Evolutionary conservation across 2,329 filamentous ascomycete genomes (phyloP), one percentile per base, ranked within the genome.

Genomic region (Clonostachys byssicola): DNA sequence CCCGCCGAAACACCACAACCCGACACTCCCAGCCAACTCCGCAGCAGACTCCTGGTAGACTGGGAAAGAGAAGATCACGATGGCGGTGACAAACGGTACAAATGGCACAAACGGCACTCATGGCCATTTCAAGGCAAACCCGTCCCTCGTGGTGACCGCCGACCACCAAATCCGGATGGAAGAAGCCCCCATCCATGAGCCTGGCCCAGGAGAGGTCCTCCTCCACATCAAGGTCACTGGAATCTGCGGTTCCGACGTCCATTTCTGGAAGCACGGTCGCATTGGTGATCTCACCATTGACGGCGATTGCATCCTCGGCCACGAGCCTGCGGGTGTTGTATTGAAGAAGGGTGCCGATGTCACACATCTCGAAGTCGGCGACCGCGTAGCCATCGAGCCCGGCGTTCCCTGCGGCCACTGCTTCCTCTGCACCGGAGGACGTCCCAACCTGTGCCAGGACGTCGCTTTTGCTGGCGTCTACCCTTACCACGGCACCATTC

Each of bases 241-340:
- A 40, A 80, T 86, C 38, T 86, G 83, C 63, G 82, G 83, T n/a
- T 86, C 82, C 1, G 83, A 87, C 55, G 76, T 87, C 52, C 83
- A 88, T 59, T 83, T 86, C 54, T 87, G 83, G 83, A 81, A 82
- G 55, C 68, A 72, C 1, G 84, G 84, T 20, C 67, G 74, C 13
- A 87, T 88, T 55, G 84, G 85, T 3, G 72, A 75, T 3, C 70
- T 87, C 3, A 72, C 80, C 2, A 76, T 88, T 12, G 74, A 82
- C 49, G 77, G 77, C 18, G 80, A 85, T 53, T 83, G 80, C 55
- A 83, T 85, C 45, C 72, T 86, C 42, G 82, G 83, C 20, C 83
- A 86, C 52, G 83, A 87, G 61, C 80, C 77, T 5, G 75, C 81
- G 10, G 83, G 82, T 6, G 59, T 83, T 5, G 80, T 86, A 13